Conservation (phyloP, 2,329 filamentous ascomycete genomes). For the Torrubiellomyces zombiae region DNA sequence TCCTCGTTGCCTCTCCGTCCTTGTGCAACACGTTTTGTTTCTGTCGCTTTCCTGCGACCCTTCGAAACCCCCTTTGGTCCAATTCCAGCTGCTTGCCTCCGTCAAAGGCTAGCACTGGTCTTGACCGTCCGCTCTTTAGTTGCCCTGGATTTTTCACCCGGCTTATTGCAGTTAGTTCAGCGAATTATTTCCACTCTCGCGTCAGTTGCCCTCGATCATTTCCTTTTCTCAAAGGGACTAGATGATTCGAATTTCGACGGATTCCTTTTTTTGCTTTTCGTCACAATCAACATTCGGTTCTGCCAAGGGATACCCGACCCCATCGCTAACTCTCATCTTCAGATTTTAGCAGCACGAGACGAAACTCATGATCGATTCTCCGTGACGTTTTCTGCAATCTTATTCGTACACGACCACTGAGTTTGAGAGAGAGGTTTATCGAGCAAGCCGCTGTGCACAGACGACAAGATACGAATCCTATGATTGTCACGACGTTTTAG, state of each 20-base stretch:
- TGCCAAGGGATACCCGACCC: conserved; percentile 1
- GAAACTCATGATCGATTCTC: no score
- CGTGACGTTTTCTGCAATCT: neutral
- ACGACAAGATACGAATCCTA: conserved; percentile 12
- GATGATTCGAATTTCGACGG: no score
- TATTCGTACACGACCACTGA: neutral
- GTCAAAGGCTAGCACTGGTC: conserved; percentile 35
- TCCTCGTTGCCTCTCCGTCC: conserved; percentile 4
- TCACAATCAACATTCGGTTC: conserved; percentile 2
- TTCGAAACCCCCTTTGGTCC: conserved; percentile 23
- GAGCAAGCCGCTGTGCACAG: conserved; percentile 1
- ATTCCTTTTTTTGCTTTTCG: conserved; percentile 4
- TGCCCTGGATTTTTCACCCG: conserved; percentile 4
- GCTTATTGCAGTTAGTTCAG: conserved; percentile 6
- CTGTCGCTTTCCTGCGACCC: no score
- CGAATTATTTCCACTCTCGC: conserved; percentile 11
- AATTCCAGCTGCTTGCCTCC: conserved; percentile 38
- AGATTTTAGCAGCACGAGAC: neutral
- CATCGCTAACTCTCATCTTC: neutral
- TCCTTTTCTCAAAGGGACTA: no score
- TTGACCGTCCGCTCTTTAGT: conserved; percentile 42
- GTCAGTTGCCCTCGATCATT: no score
- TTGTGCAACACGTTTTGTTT: no score
- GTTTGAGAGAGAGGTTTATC: neutral
- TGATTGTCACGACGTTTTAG: conserved; percentile 21